Conservation (phyloP, 495 filamentous ascomycete genomes). For the Stereocaulon alpinum region DNA sequence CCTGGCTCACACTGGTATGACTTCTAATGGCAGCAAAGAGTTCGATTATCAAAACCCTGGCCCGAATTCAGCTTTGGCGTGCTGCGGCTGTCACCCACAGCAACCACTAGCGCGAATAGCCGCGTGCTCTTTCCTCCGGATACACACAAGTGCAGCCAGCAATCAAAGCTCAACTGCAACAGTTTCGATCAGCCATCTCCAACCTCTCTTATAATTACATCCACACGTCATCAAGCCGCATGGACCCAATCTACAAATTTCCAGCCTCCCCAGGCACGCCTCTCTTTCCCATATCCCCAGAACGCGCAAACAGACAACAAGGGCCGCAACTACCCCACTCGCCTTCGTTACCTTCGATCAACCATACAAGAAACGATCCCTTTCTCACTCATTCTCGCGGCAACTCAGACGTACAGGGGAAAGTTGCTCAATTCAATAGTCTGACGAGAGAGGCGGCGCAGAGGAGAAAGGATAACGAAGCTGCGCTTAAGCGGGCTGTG, state of each 20-base stretch:
- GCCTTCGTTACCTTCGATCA: conserved; percentile 42
- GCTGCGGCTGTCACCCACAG: neutral
- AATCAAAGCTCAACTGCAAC: neutral
- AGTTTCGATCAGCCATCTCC: neutral
- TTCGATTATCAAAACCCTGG: neutral
- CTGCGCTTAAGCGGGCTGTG: conserved; percentile 69
- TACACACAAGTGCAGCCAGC: neutral
- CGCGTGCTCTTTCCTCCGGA: neutral
- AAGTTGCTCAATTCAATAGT: conserved; percentile 74
- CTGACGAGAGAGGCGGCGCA: conserved; percentile 51
- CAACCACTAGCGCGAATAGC: conserved; percentile 7
- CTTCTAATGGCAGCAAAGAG: too few species aligned
- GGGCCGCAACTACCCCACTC: conserved; percentile 42
- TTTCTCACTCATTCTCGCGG: conserved; percentile 31
- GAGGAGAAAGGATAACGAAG: conserved; percentile 51
- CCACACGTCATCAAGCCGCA: neutral
- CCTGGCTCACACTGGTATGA: too few species aligned
- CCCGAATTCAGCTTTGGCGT: neutral
- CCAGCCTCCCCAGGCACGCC: conserved; percentile 49
- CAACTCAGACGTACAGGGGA: conserved; percentile 70
- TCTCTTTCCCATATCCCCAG: conserved; percentile 63
- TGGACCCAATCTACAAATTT: conserved; percentile 28
- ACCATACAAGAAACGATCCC: conserved; percentile 25
- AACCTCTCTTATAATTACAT: neutral
- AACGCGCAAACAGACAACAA: conserved; percentile 66